Evolutionary conservation across 805 yeast species (phyloP), one percentile per base, ranked within the genome.

Genomic region (Lipomyces sp.): DNA sequence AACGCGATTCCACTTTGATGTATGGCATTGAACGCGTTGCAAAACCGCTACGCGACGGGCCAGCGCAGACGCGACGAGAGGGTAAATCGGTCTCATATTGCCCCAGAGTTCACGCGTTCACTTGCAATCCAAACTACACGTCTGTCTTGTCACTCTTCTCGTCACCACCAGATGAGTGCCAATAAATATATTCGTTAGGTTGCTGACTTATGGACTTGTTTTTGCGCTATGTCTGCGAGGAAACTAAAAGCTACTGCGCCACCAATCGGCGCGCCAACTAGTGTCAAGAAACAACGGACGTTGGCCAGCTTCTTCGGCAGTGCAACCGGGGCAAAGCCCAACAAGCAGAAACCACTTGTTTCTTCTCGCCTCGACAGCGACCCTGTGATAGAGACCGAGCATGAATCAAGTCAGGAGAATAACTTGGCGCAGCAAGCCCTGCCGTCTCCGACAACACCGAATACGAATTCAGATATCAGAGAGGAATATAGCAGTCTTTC

Each of bases 271-370:
- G n/a, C 54, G 30, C 54, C 24, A 32, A 29, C 54, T 11, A 51
- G 54, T 13, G 62, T 24, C 37, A 67, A 67, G 62, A 65, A 68
- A 64, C 71, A 68, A 37, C 62, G 64, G 39, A 68, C 71, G 48
- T 48, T 68, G 18, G 67, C 69, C 4, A 66, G 69, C 53, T 68
- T 68, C 57, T 66, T 68, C 37, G 66, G 66, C 30, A 33, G 51
- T 57, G 55, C 60, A 2, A 29, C 57, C 65, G 34, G 54, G 29
- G 51, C 65, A 30, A 39, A 34, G 18, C 18, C 45, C 42, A 15
- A 61, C 10, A 57, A 39, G 15, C 39, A 34, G 34, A 57, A n/a
- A 29, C 48, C n/a, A n/a, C 56, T 51, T 18, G 57, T 66, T 10
- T 34, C 48, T 6, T 39, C 63, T 33, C 51, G 42, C 5, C 64